Evolutionary conservation across 2,329 filamentous ascomycete genomes (phyloP), one percentile per base, ranked within the genome.

Genomic region (Botrytis aclada): DNA sequence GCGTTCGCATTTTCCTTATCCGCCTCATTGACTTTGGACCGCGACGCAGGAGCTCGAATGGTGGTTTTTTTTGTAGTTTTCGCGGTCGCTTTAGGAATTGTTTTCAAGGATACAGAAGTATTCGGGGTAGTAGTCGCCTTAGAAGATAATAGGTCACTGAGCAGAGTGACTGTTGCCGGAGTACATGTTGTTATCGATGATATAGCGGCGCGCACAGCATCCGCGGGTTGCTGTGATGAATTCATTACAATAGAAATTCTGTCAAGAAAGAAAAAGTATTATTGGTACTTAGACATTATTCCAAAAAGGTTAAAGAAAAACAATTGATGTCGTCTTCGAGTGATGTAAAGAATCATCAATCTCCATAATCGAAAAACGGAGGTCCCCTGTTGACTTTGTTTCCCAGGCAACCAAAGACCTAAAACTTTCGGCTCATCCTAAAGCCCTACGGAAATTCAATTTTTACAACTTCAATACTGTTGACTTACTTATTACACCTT

Each of bases 161-260:
- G 82, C 34, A 83, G 78, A 64, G 81, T 79, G 8, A 83, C 82
- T 2, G 85, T 87, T 18, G 83, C 78, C 22, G 84, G 80, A 43
- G 85, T 84, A 77, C 86, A 88, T 77, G 85, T 86, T 70, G 84
- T 80, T 76, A 83, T 82, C 32, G 84, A 84, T 67, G 80, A 78
- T 56, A 87, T 82, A 69, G 85, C 83, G 76, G 79, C 80, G 78
- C 85, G 86, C 79, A 87, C 82, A 72, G 81, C 83, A 73, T 86
- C 84, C 76, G 83, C 83, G 76, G 84, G 83, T 72, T 80, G 75
- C 75, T 82, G 79, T 69, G 81, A 74, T 60, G 82, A 81, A 77
- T 81, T 80, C 84, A 85, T 85, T 77, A 77, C 78, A 77, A 77
- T 77, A 77, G 51, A 72, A 74, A 65, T 56, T 69, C 72, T 73